Conservation (phyloP, 2,329 filamentous ascomycete species). For the Alternaria hordeiaustralica region DNA sequence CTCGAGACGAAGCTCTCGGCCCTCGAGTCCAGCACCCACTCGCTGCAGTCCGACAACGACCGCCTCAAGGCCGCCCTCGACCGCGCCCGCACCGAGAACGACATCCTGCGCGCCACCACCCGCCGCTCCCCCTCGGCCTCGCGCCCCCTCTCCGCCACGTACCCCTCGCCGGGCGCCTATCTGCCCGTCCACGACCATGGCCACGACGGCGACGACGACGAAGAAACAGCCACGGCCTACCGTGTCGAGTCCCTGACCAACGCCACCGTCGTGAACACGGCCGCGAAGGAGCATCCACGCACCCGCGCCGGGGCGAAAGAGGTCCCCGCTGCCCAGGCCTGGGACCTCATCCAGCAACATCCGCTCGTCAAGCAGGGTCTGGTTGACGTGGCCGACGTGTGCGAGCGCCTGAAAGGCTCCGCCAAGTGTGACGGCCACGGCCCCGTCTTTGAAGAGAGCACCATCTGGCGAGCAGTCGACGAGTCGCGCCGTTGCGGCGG, state of each 20-base stretch:
- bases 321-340: constrained; percentile 63
- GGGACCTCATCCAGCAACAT: constrained; percentile 87
- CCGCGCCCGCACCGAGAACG: constrained; percentile 86
- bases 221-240: constrained; percentile 30
- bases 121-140: constrained; percentile 51
- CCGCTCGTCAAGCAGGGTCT: constrained; percentile 76
- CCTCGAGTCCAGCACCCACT: constrained; percentile 76
- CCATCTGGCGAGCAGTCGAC: constrained; percentile 76
- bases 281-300: constrained; percentile 37
- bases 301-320: constrained; percentile 32
- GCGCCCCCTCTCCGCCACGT: constrained; percentile 47
- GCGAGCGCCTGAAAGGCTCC: constrained; percentile 74
- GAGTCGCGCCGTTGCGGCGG: constrained; percentile 77
- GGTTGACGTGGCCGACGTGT: constrained; percentile 82
- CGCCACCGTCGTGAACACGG: constrained; percentile 40
- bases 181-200: constrained; percentile 26
- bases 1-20: constrained; percentile 83
- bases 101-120: constrained; percentile 85
- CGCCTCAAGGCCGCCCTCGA: constrained; percentile 83
- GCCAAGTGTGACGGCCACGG: constrained; percentile 85
- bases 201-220: constrained; percentile 22
- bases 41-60: constrained; percentile 82
- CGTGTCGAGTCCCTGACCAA: constrained; percentile 38
- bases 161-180: constrained; percentile 47
- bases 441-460: constrained; percentile 82